Evolutionary conservation across 495 filamentous ascomycete genomes (phyloP).

Genomic region (Hypoxylon subgilvum): DNA sequence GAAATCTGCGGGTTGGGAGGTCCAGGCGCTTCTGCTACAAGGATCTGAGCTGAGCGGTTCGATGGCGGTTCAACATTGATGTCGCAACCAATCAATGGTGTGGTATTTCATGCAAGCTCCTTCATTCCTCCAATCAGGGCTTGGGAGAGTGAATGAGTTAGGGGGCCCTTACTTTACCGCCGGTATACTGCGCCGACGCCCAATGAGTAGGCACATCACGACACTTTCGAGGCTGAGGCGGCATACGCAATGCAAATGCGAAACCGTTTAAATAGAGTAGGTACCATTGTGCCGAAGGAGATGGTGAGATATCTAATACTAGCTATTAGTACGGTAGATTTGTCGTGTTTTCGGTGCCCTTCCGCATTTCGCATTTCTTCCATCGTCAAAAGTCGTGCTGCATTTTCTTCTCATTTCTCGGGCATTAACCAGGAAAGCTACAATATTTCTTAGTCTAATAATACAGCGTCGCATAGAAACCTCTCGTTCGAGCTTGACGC

Average conservation of each 20-base stretch:
- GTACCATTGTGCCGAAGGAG: constrained; percentile 26
- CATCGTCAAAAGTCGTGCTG: constrained; percentile 27
- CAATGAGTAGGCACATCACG: constrained; percentile 21
- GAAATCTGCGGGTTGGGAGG: no score
- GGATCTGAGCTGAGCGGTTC: constrained; percentile 24
- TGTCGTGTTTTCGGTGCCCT: not conserved
- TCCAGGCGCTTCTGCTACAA: no score
- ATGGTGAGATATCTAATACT: no score
- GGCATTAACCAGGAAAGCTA: constrained; percentile 9
- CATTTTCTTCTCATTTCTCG: constrained; percentile 15
- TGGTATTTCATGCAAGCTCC: constrained; percentile 11
- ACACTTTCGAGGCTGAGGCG: constrained; percentile 1
- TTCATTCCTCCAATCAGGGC: constrained; percentile 12
- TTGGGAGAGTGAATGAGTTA: not conserved
- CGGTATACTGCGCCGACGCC: constrained; percentile 1
- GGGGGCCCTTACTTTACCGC: constrained; percentile 11
- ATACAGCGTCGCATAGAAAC: not conserved
- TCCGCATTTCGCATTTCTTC: constrained; percentile 14
- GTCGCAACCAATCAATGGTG: constrained; percentile 18
- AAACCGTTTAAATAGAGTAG: constrained; percentile 9
- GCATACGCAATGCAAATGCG: not conserved
- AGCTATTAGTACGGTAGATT: not conserved
- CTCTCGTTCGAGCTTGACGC: not conserved
- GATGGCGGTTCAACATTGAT: not conserved
- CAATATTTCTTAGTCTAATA: constrained; percentile 7